phyloP scores from a whole-genome alignment of 352 stramenopile species.

The Phytophthora tentaculata region DNA sequence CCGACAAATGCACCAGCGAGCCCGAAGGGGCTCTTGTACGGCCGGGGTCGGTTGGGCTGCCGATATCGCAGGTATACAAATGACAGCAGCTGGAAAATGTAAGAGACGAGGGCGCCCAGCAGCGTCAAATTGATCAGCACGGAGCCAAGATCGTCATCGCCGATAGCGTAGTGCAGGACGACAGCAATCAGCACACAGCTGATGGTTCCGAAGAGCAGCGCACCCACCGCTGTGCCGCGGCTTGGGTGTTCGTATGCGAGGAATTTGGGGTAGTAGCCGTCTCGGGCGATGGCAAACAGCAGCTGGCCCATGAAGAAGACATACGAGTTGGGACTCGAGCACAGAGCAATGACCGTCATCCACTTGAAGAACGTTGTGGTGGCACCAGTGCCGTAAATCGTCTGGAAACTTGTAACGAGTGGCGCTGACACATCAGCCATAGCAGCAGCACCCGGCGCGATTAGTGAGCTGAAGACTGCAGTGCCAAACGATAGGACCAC shows the following conservation, averaged over 20 bases:
- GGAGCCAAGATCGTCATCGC: conserved; percentile 54
- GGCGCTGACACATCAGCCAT: conserved; percentile 54
- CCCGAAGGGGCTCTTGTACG: conserved; percentile 60
- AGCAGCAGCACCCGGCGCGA: conserved; percentile 46
- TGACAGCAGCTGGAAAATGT: conserved; percentile 65
- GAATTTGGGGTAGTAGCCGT: conserved; percentile 57
- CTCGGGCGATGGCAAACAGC: conserved; percentile 62
- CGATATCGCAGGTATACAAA: conserved; percentile 61
- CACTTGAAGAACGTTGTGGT: conserved; percentile 66
- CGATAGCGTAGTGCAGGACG: conserved; percentile 60
- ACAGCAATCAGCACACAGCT: conserved; percentile 47
- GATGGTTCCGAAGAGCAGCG: conserved; percentile 51
- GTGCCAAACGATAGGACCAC: conserved; percentile 58
- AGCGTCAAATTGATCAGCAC: conserved; percentile 64
- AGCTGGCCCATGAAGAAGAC: conserved; percentile 75
- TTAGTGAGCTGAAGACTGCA: conserved; percentile 61
- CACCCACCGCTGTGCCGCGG: conserved; percentile 47
- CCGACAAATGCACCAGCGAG: conserved; percentile 48
- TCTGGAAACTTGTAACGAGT: conserved; percentile 41
- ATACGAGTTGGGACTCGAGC: conserved; percentile 69
- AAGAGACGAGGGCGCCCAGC: conserved; percentile 53
- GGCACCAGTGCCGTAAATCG: conserved; percentile 57
- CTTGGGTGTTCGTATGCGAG: conserved; percentile 42
- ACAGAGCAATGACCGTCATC: conserved; percentile 59
- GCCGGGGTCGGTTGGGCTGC: conserved; percentile 53